phyloP scores from a whole-genome alignment of 23 red algal species.

The Cyanidioschyzon merolae region DNA sequence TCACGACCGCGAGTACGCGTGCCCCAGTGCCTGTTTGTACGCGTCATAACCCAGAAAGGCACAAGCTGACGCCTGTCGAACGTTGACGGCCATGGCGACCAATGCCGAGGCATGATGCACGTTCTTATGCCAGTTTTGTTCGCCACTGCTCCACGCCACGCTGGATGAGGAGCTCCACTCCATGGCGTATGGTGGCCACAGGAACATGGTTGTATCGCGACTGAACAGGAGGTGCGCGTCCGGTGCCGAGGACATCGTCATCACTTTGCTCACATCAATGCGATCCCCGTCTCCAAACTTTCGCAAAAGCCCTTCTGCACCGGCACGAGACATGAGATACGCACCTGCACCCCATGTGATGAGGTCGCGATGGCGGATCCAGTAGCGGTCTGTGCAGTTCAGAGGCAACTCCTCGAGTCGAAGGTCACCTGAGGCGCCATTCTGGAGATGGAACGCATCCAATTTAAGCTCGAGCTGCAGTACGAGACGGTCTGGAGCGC shows the following conservation, averaged over 20 bases:
- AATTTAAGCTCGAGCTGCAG: conserved; percentile 11
- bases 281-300: neutral
- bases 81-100: neutral
- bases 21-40: neutral
- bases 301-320: neutral
- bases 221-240: neutral
- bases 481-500: neutral
- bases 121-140: conserved; percentile 19
- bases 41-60: neutral
- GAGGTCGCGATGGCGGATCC: conserved; percentile 3
- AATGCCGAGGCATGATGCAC: conserved; percentile 6
- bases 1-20: neutral
- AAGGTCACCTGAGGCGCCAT: neutral
- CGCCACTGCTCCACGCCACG: conserved; percentile 10
- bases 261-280: neutral
- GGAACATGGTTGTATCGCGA: neutral
- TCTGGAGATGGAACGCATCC: conserved; percentile 14
- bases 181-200: conserved; percentile 15
- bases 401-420: conserved; percentile 8
- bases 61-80: neutral
- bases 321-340: conserved; percentile 10
- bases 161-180: conserved; percentile 15
- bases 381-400: conserved; percentile 4
- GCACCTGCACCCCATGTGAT: conserved; percentile 16
- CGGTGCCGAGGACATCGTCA: neutral